Conservation (phyloP, 169 alveolate species). For the Hepatocystis sp. region DNA sequence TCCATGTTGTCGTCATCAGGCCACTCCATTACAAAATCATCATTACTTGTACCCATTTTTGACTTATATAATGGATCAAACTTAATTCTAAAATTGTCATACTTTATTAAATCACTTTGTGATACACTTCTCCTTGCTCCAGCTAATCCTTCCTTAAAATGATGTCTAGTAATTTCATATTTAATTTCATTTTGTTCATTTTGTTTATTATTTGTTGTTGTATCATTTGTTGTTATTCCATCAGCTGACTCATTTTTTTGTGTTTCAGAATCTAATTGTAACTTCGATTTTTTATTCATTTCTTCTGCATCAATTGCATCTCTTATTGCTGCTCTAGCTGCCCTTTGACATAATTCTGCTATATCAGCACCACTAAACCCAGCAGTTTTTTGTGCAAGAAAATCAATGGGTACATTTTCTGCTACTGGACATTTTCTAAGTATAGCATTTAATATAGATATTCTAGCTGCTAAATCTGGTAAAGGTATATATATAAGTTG, state of each 20-base stretch:
- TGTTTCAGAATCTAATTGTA: slow-evolving; percentile 76
- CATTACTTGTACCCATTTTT: slow-evolving; percentile 90
- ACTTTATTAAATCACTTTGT: slow-evolving; percentile 91
- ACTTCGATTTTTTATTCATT: slow-evolving; percentile 78
- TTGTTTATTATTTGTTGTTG: slow-evolving; percentile 39
- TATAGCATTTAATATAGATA: slow-evolving; percentile 95
- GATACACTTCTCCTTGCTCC: slow-evolving; percentile 98
- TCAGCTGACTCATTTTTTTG: slow-evolving; percentile 76
- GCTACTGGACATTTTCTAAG: slow-evolving; percentile 98
- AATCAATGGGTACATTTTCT: slow-evolving; percentile 96
- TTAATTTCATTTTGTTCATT: slow-evolving; percentile 91
- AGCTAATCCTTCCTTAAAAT: slow-evolving; percentile 99
- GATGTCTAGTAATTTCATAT: slow-evolving; percentile 97
- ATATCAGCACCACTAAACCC: slow-evolving; percentile 99
- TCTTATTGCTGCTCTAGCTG: slow-evolving; percentile 99
- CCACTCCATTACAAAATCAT: slow-evolving; percentile 94
- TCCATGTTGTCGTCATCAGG: slow-evolving; percentile 89
- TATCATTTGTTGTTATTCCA: slow-evolving; percentile 25
- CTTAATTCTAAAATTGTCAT: slow-evolving; percentile 98
- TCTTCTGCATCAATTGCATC: slow-evolving; percentile 94
- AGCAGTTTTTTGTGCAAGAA: slow-evolving; percentile 98
- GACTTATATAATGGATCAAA: slow-evolving; percentile 98
- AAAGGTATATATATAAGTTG: slow-evolving; percentile 99
- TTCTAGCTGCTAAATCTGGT: slow-evolving; percentile 99
- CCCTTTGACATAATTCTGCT: slow-evolving; percentile 99